Evolutionary conservation across 2,329 filamentous ascomycete species (phyloP).

Genomic region (Sordariomycetes sp.): DNA sequence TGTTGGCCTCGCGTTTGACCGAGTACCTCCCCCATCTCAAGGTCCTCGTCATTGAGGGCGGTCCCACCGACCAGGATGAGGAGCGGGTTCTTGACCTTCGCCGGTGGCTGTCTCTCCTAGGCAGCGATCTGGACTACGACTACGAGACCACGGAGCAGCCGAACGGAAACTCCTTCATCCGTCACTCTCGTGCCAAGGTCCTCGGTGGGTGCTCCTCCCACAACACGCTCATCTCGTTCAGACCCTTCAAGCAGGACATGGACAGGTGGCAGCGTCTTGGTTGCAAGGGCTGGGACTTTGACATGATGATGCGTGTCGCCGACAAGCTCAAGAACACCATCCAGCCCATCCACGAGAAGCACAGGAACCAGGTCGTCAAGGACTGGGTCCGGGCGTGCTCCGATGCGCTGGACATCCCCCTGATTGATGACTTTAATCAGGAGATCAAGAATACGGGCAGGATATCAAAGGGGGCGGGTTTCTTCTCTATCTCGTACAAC

Average conservation of each 20-base stretch:
- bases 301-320: slow-evolving; percentile 69
- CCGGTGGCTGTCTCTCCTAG: slow-evolving; percentile 76
- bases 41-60: slow-evolving; percentile 76
- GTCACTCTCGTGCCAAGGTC: slow-evolving; percentile 86
- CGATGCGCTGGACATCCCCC: slow-evolving; percentile 65
- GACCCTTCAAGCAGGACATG: slow-evolving; percentile 82
- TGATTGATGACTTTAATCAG: slow-evolving; percentile 78
- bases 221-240: slow-evolving; percentile 89
- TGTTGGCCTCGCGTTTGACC: slow-evolving; percentile 68
- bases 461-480: slow-evolving; percentile 68
- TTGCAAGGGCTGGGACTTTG: slow-evolving; percentile 78
- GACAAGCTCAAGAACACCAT: slow-evolving; percentile 84
- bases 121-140: slow-evolving; percentile 84
- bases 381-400: slow-evolving; percentile 83
- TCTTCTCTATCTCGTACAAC: slow-evolving; percentile 88
- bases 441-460: slow-evolving; percentile 66
- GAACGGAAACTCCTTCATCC: slow-evolving; percentile 83
- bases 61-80: slow-evolving; percentile 81
- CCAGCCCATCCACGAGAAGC: slow-evolving; percentile 12
- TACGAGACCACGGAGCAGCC: slow-evolving; percentile 85
- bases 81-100: slow-evolving; percentile 78
- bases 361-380: slow-evolving; percentile 74
- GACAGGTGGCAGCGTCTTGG: slow-evolving; percentile 74
- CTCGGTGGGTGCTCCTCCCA: slow-evolving; percentile 87
- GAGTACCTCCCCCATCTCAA: slow-evolving; percentile 76